Evolutionary conservation across 2,329 filamentous ascomycete genomes (phyloP).

Genomic region (Alternaria arborescens): DNA sequence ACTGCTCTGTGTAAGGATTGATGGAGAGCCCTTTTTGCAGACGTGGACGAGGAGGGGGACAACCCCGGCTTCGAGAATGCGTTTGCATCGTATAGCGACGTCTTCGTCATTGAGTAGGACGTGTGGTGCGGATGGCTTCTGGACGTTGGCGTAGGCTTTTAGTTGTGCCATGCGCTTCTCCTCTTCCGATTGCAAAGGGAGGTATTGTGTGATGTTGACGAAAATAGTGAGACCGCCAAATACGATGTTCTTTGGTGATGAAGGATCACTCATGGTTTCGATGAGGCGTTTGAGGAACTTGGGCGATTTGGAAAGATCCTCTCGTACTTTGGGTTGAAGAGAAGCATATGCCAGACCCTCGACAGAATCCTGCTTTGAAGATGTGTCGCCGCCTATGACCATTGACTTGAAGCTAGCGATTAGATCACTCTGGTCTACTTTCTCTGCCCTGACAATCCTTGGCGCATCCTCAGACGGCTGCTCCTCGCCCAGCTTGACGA

Average conservation of each 20-base stretch:
- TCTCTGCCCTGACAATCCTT: conserved; percentile 42
- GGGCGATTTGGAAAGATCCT: conserved; percentile 75
- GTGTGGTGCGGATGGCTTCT: conserved; percentile 69
- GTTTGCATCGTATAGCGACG: conserved; percentile 77
- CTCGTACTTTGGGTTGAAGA: conserved; percentile 83
- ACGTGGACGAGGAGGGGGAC: conserved; percentile 80
- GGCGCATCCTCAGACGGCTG: conserved; percentile 37
- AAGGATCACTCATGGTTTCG: conserved; percentile 59
- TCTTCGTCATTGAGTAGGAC: conserved; percentile 78
- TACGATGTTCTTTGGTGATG: conserved; percentile 66
- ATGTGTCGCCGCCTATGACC: conserved; percentile 66
- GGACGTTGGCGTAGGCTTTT: conserved; percentile 91
- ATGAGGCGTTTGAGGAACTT: conserved; percentile 76
- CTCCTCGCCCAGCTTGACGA: conserved; percentile 63
- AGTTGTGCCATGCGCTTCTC: conserved; percentile 91
- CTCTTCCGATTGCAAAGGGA: conserved; percentile 81
- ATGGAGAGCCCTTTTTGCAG: conserved; percentile 74
- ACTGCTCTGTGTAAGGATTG: conserved; percentile 75
- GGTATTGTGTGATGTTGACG: conserved; percentile 83
- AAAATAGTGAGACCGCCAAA: conserved; percentile 90
- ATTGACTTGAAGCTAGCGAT: conserved; percentile 69
- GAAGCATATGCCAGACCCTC: conserved; percentile 94
- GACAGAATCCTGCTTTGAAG: conserved; percentile 73
- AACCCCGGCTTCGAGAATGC: conserved; percentile 79
- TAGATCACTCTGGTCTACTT: conserved; percentile 57